Base-by-base conservation (phyloP, 2,329 filamentous ascomycete species). In the Diaporthe sp. region DNA sequence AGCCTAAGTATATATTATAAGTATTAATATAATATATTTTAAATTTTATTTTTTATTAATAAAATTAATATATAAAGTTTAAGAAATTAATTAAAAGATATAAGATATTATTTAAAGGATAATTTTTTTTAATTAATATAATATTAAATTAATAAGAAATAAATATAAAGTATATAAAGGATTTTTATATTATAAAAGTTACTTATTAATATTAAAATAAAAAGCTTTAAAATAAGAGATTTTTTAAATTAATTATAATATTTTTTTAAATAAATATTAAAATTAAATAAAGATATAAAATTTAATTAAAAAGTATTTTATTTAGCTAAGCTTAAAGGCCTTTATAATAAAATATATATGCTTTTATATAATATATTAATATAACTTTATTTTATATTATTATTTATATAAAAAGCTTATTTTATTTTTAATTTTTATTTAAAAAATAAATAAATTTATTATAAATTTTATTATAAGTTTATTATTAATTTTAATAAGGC, bases 341-440 rank as follows among this genome's bases (percentile, higher is more conserved):
- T 58, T 9, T 58, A 58, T 58, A 9, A 6, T 13, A 58, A 37
- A 58, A 0, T 58, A 58, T 37, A 37, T 58, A 37, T 13, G 13
- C 9, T 58, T 2, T 58, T 58, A 58, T 37, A n/a, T n/a, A 37
- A 58, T 37, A 58, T 58, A 58, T 17, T 58, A 58, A 58, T 58
- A 37, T n/a, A 58, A 37, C n/a, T 58, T 22, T 37, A 37, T 12
- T 4, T 2, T n/a, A 58, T 37, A 37, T 3, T 37, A 58, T 58
- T 58, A 58, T 0, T 2, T 22, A 22, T 49, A 49, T 49, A 49
- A 22, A 4, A 9, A 22, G 22, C 2, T 49, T 49, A 49, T 1
- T 49, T 49, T n/a, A 49, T 1, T 49, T 2, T 8, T n/a, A 49
- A 49, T 49, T 31, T 1, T 1, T 31, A 15, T 9, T 22, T 20